Conservation (phyloP, 305 asterid genomes). For the Fraxinus platypoda region DNA sequence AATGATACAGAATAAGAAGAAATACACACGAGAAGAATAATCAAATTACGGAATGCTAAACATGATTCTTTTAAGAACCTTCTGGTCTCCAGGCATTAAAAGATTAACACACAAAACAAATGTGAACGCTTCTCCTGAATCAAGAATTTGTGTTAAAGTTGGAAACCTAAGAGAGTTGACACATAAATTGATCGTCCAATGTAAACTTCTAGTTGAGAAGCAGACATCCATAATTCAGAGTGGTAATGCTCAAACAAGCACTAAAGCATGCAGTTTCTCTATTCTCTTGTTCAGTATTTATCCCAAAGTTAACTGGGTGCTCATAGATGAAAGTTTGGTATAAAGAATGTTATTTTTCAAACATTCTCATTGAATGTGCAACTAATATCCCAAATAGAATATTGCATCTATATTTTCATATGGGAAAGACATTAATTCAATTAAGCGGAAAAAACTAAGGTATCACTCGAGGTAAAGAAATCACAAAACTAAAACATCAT, state of each 20-base stretch:
- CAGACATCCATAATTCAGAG: neutral
- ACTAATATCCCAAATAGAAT: neutral
- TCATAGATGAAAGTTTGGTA: neutral
- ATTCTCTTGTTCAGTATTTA: neutral
- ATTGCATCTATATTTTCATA: neutral
- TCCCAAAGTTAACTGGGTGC: neutral
- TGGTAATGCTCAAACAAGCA: neutral
- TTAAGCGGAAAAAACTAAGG: neutral
- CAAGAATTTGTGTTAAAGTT: neutral
- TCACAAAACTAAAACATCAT: neutral
- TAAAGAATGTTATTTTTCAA: neutral
- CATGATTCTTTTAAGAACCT: neutral
- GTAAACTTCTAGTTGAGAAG: neutral
- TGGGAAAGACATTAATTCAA: neutral
- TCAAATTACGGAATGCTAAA: neutral
- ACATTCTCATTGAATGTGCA: neutral
- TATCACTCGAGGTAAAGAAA: neutral
- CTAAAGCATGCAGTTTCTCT: neutral
- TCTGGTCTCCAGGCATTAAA: neutral
- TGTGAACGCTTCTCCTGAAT: neutral
- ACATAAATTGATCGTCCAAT: neutral
- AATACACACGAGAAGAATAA: neutral
- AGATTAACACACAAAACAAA: neutral
- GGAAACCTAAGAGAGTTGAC: neutral
- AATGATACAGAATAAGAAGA: neutral